These are phyloP conservation scores for Taphrina deformans DNA, from an alignment of 1,139 yeast genomes.

Conservation along the genomic window DNA sequence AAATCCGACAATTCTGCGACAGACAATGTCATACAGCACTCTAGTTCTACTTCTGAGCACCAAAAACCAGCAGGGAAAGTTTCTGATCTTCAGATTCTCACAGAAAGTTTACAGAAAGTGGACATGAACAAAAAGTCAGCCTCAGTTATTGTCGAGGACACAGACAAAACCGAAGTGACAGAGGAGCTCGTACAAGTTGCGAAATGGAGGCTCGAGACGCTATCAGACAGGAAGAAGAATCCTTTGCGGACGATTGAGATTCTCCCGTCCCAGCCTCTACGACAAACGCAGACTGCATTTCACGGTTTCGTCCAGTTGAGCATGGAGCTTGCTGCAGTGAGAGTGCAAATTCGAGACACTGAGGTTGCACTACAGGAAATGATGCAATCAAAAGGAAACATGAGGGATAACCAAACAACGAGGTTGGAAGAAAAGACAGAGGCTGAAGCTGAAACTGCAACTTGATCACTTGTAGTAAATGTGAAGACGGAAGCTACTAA, in stretches of 20 bases:
- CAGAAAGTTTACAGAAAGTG: no score
- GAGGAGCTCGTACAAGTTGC: not conserved
- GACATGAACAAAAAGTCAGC: no score
- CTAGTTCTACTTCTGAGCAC: no score
- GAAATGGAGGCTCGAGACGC: not conserved
- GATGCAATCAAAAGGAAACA: no score
- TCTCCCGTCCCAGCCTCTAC: not conserved
- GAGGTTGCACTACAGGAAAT: not conserved
- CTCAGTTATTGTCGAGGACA: no score
- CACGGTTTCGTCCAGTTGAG: not conserved
- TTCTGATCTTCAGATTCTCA: no score
- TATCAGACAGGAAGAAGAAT: not conserved
- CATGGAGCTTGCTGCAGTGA: not conserved
- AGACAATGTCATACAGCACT: no score
- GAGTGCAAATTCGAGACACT: not conserved
- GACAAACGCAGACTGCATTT: slow-evolving; percentile 1
- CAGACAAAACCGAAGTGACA: no score
- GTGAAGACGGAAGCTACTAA: no score
- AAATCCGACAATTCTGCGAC: no score
- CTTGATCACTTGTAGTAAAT: not conserved
- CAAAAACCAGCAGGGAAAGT: not conserved
- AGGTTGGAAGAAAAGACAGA: no score
- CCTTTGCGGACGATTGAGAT: slow-evolving; percentile 3
- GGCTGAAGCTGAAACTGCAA: not conserved
- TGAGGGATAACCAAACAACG: no score